These are phyloP conservation scores for Rhododendron ovatum DNA, from an alignment of 148 eudicot species.

Conservation along the genomic window DNA sequence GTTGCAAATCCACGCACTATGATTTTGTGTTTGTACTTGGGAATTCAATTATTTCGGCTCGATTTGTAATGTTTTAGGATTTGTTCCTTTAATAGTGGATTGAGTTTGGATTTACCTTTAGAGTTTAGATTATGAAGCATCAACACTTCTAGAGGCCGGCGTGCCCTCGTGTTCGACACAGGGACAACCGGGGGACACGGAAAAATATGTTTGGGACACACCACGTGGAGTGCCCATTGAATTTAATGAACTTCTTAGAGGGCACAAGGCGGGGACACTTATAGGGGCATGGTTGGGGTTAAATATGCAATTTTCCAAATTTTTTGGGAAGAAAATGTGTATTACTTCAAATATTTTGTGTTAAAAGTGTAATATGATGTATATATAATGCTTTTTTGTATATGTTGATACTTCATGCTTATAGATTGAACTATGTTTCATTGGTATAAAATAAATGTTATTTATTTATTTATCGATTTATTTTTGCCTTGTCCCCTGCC, in stretches of 20 bases:
- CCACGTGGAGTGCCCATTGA: background rate
- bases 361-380: no score
- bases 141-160: background rate
- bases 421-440: no score
- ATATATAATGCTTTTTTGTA: no score
- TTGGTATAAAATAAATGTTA: no score
- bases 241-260: background rate
- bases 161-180: no score
- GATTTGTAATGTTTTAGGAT: background rate
- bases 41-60: background rate
- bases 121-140: no score
- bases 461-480: no score
- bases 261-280: background rate
- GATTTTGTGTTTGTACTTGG: background rate
- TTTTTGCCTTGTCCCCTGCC: no score
- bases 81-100: background rate
- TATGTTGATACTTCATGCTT: no score
- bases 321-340: no score
- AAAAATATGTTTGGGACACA: background rate
- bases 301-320: no score
- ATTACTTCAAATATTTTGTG: no score
- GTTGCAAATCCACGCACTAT: background rate
- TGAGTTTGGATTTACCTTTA: background rate
- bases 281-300: background rate
- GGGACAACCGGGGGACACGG: background rate